These are phyloP conservation scores for Ascodesmis nigricans DNA, from an alignment of 495 filamentous ascomycete species.

Conservation along the genomic window DNA sequence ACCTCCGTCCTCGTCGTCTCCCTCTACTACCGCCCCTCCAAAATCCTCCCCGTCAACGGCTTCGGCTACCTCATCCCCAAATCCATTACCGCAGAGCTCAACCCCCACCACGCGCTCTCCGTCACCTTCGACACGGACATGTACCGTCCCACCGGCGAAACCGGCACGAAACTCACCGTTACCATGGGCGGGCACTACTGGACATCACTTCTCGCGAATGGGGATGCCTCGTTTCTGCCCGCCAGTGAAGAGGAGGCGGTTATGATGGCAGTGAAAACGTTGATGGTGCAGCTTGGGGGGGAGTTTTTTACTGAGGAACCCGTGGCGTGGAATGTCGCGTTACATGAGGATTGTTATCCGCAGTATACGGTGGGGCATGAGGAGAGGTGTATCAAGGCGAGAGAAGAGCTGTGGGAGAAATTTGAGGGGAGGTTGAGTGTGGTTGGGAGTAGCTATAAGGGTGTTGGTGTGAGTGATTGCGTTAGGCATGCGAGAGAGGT, in stretches of 20 bases:
- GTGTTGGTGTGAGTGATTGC: conserved; percentile 42
- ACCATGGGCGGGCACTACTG: conserved; percentile 93
- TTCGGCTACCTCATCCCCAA: conserved; percentile 82
- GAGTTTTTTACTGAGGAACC: conserved; percentile 38
- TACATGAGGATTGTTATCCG: conserved; percentile 66
- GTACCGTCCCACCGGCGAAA: conserved; percentile 18
- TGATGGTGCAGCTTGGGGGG: conserved; percentile 50
- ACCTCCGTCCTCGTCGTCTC: conserved; percentile 82
- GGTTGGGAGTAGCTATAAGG: conserved; percentile 54
- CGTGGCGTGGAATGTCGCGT: conserved; percentile 30
- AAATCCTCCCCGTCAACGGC: conserved; percentile 41
- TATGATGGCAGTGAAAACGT: conserved; percentile 40
- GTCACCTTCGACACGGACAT: conserved; percentile 77
- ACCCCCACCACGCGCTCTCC: conserved; percentile 67
- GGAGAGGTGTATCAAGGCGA: conserved; percentile 35
- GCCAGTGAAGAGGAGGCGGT: conserved; percentile 33
- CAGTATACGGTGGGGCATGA: conserved; percentile 69
- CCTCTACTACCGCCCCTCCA: conserved; percentile 49
- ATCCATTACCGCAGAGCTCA: conserved; percentile 43
- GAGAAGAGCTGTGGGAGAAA: conserved; percentile 29
- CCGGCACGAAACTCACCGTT: conserved; percentile 73
- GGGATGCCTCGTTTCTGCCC: too few relatives aligned
- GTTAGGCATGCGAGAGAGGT: conserved; percentile 28
- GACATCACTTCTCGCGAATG: conserved; percentile 36
- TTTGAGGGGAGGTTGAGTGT: conserved; percentile 48